Conservation (phyloP, 139 green algal species). For the Tetradesmus lagerheimii region DNA sequence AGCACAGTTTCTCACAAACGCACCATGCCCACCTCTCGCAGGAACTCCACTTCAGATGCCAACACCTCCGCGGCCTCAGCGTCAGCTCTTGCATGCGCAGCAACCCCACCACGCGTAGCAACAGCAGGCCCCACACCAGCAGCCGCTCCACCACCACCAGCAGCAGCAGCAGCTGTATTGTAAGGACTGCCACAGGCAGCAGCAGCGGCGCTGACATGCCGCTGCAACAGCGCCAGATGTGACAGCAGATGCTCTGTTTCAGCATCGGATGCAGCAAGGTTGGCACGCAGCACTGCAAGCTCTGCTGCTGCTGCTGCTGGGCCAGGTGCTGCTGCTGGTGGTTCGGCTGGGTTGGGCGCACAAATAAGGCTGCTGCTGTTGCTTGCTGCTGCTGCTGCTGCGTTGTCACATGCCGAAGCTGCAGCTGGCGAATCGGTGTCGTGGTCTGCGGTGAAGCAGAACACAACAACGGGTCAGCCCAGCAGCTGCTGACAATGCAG, state of each 20-base stretch:
- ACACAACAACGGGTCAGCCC: background rate
- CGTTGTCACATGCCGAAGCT: background rate
- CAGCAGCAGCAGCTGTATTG: background rate
- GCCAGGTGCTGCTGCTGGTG: background rate
- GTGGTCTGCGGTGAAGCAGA: background rate
- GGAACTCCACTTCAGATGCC: slow-evolving; percentile 54
- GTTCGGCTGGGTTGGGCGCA: background rate
- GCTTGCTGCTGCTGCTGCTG: slow-evolving; percentile 13
- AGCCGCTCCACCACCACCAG: background rate
- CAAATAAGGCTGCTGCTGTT: background rate
- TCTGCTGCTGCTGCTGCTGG: slow-evolving; percentile 25
- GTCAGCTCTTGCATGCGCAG: background rate
- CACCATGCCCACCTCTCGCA: slow-evolving; percentile 43
- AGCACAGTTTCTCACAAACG: background rate
- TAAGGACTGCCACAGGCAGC: background rate
- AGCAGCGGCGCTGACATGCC: slow-evolving; percentile 31
- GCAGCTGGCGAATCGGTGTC: background rate
- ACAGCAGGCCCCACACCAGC: background rate
- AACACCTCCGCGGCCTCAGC: background rate
- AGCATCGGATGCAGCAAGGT: slow-evolving; percentile 62
- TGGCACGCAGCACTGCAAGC: slow-evolving; percentile 42
- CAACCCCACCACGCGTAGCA: background rate
- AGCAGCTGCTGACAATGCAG: background rate
- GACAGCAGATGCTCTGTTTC: slow-evolving; percentile 61
- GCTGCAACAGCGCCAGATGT: slow-evolving; percentile 66